Conservation (phyloP, 331 rosid species). For the Rosa hybrid region DNA sequence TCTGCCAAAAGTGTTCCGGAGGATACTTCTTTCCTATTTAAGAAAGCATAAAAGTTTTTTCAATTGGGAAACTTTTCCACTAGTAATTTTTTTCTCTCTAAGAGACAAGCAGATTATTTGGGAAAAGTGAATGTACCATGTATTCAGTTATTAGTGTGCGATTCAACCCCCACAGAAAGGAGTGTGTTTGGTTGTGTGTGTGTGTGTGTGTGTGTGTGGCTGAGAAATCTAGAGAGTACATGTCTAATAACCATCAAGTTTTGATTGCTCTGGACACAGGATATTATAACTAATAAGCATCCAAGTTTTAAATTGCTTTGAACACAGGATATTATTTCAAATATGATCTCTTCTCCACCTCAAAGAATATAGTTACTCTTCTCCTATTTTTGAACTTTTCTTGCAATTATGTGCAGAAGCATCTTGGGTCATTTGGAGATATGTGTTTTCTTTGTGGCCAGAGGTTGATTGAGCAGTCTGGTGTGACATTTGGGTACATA, state of each 20-base stretch:
- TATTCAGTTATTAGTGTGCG: no score
- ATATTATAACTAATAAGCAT: no score
- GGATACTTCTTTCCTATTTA: no score
- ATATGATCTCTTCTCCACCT: neutral
- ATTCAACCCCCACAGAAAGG: no score
- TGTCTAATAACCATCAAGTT: neutral
- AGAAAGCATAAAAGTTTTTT: neutral
- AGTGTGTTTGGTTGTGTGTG: no score
- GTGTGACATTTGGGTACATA: constrained; percentile 75
- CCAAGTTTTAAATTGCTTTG: no score
- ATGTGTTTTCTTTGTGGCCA: constrained; percentile 76
- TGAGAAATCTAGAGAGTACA: neutral
- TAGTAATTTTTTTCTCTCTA: no score
- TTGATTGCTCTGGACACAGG: no score
- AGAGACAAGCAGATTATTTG: no score
- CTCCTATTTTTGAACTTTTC: neutral
- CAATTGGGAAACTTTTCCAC: no score
- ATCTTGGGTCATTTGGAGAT: constrained; percentile 59
- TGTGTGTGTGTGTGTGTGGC: no score
- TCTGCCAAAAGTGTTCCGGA: neutral
- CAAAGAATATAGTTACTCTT: neutral
- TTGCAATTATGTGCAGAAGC: constrained; percentile 36
- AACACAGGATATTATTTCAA: neutral
- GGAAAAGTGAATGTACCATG: no score
- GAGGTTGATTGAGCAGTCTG: constrained; percentile 59